phyloP scores from a whole-genome alignment of 495 filamentous ascomycete species.

The Cercophora sp. region DNA sequence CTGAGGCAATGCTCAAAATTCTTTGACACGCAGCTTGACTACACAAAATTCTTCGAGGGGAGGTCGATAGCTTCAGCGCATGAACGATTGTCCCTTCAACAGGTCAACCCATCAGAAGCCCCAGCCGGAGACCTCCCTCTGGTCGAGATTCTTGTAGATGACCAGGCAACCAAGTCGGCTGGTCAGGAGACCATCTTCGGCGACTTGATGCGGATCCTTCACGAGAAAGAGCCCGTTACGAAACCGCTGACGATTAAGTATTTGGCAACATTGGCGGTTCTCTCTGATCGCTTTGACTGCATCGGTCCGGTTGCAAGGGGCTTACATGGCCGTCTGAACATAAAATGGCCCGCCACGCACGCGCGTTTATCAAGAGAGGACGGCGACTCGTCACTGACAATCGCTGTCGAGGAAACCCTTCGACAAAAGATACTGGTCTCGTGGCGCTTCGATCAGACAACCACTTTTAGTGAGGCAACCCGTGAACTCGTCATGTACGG shows the following conservation, averaged over 20 bases:
- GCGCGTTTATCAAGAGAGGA: constrained; percentile 38
- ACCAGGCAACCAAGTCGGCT: constrained; percentile 51
- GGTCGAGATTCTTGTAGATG: constrained; percentile 55
- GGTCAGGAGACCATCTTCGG: constrained; percentile 45
- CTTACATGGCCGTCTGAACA: constrained; percentile 33
- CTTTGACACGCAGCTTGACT: constrained; percentile 53
- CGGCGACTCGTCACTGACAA: constrained; percentile 26
- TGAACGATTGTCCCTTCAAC: constrained; percentile 34
- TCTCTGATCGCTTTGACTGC: constrained; percentile 64
- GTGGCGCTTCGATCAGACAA: constrained; percentile 52
- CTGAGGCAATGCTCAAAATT: constrained; percentile 53
- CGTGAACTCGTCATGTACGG: constrained; percentile 62
- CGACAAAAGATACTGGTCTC: constrained; percentile 63
- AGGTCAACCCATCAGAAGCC: constrained; percentile 43
- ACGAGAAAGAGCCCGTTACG: constrained; percentile 39
- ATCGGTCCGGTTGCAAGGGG: constrained; percentile 43
- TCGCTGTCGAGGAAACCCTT: constrained; percentile 49
- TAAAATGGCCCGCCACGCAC: constrained; percentile 45
- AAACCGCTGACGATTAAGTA: constrained; percentile 45
- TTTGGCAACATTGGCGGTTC: constrained; percentile 59
- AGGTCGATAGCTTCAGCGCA: constrained; percentile 41
- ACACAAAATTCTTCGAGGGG: constrained; percentile 50
- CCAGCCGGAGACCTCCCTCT: constrained; percentile 48
- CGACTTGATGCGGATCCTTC: constrained; percentile 57
- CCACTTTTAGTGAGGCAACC: constrained; percentile 50